Conservation (phyloP, 257 asterid genomes). For the Eucommia ulmoides region DNA sequence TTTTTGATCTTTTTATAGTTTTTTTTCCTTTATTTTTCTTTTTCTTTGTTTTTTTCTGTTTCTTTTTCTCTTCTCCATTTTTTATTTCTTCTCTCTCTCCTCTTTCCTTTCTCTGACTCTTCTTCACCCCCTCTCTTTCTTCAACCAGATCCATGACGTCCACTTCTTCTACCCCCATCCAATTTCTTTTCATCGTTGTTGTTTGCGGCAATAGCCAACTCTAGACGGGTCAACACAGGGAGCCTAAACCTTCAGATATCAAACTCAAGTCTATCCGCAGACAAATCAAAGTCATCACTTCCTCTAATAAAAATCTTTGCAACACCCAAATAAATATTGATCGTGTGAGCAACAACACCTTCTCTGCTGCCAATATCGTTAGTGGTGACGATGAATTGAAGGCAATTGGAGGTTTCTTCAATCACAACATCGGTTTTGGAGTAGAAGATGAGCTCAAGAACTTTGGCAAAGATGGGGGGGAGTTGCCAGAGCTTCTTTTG, state of each 20-base stretch:
- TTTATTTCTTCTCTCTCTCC: too few relatives aligned
- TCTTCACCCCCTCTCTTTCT: too few relatives aligned
- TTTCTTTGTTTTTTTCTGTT: too few relatives aligned
- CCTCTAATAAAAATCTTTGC: constrained; percentile 53
- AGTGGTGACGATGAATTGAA: constrained; percentile 51
- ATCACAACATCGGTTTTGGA: constrained; percentile 59
- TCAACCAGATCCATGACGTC: too few relatives aligned
- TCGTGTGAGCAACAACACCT: constrained; percentile 39
- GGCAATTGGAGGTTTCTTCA: constrained; percentile 37
- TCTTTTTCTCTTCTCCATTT: too few relatives aligned
- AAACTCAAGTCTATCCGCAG: constrained; percentile 46
- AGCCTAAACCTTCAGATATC: constrained; percentile 78
- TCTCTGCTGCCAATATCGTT: constrained; percentile 26
- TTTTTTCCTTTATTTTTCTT: too few relatives aligned
- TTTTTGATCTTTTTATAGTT: too few relatives aligned
- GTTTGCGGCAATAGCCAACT: constrained; percentile 45
- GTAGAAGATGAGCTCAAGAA: constrained; percentile 60
- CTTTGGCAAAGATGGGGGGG: constrained; percentile 81
- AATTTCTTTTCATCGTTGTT: too few relatives aligned
- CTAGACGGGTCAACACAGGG: constrained; percentile 47
- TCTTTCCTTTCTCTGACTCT: too few relatives aligned
- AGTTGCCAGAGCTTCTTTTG: constrained; percentile 64
- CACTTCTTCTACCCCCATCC: too few relatives aligned
- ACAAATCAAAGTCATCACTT: constrained; percentile 22
- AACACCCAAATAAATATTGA: constrained; percentile 75